Evolutionary conservation across 805 yeast genomes (phyloP).

Genomic region (Candida peoriensis): DNA sequence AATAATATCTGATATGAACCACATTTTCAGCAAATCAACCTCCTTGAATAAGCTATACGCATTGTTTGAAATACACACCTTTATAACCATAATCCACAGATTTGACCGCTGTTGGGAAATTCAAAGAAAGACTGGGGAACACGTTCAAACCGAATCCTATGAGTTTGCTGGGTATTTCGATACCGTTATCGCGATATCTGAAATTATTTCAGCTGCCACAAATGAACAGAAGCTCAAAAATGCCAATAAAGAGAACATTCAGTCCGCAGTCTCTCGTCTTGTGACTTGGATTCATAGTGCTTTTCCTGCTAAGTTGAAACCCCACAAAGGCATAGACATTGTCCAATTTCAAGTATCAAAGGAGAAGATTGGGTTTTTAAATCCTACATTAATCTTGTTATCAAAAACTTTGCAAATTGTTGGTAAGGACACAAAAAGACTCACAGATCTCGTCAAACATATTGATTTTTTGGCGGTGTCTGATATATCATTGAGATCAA

Average conservation of each 20-base stretch:
- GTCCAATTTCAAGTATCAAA: constrained; percentile 40
- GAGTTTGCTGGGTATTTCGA: constrained; percentile 47
- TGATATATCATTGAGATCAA: constrained; percentile 54
- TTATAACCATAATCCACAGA: constrained; percentile 42
- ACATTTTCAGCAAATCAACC: constrained; percentile 24
- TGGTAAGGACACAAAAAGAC: not conserved
- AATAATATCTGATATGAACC: constrained; percentile 12
- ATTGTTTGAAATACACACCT: constrained; percentile 33
- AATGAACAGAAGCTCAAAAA: constrained; percentile 3
- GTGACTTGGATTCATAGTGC: constrained; percentile 1
- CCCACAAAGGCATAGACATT: constrained; percentile 23
- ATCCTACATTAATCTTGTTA: constrained; percentile 55
- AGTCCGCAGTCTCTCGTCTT: not conserved
- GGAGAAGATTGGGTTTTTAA: constrained; percentile 49
- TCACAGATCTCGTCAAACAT: constrained; percentile 11
- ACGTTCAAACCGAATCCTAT: constrained; percentile 53
- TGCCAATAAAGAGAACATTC: not conserved
- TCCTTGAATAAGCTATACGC: constrained; percentile 28
- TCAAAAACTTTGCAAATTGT: constrained; percentile 26
- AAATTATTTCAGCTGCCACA: constrained; percentile 34
- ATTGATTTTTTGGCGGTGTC: constrained; percentile 42
- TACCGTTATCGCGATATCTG: constrained; percentile 39
- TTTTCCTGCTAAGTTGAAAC: constrained; percentile 6
- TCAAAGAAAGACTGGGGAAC: constrained; percentile 60
- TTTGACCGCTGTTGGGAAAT: constrained; percentile 58